These are phyloP conservation scores for Aurinia saxatilis DNA, from an alignment of 345 rosid species.

Conservation along the genomic window DNA sequence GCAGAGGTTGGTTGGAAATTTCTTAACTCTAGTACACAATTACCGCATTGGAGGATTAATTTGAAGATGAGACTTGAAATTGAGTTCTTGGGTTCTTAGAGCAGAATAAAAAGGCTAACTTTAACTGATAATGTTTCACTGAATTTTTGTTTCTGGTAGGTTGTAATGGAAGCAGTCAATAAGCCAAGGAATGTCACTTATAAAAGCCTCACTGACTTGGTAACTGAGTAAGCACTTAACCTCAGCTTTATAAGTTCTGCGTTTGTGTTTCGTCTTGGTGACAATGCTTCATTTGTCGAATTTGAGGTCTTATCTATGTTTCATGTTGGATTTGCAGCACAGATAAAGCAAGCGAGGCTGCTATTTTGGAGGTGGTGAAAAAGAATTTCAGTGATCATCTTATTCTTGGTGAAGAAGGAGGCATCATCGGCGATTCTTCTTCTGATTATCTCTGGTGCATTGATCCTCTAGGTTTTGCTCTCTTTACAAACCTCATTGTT, in stretches of 20 bases:
- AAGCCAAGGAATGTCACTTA: slow-evolving; percentile 74
- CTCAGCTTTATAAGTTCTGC: no score
- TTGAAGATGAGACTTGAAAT: background rate
- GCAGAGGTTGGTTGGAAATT: slow-evolving; percentile 51
- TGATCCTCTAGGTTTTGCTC: slow-evolving; percentile 78
- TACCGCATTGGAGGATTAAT: background rate
- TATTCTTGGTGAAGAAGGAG: slow-evolving; percentile 96
- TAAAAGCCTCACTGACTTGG: slow-evolving; percentile 82
- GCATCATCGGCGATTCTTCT: slow-evolving; percentile 64
- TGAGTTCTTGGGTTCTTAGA: background rate
- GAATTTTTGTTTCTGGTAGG: slow-evolving; percentile 39
- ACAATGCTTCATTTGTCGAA: background rate
- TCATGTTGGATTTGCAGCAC: slow-evolving; percentile 48
- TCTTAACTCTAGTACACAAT: background rate
- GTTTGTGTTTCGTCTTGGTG: background rate
- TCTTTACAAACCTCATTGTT: background rate
- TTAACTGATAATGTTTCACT: background rate
- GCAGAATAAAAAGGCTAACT: background rate
- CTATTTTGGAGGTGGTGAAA: slow-evolving; percentile 72
- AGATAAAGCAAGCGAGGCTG: slow-evolving; percentile 85
- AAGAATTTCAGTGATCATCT: slow-evolving; percentile 78
- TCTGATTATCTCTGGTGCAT: slow-evolving; percentile 98
- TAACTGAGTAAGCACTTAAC: slow-evolving; percentile 65
- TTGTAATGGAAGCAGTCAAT: slow-evolving; percentile 90
- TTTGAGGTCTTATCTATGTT: background rate